These are phyloP conservation scores for Musa balbisiana DNA, from an alignment of 202 grass and related monocot species.

Conservation along the genomic window DNA sequence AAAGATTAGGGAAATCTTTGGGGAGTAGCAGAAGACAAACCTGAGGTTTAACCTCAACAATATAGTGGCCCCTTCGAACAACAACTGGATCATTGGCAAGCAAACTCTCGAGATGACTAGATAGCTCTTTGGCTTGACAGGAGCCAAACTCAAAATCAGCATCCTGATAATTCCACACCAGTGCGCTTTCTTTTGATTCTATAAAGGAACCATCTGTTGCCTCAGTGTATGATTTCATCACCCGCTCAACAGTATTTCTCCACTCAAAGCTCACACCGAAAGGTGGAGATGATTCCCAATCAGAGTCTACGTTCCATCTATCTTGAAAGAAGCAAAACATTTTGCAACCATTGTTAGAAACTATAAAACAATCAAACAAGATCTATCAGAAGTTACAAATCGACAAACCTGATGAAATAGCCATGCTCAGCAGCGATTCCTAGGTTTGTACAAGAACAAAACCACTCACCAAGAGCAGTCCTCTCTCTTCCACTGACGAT, in stretches of 20 bases:
- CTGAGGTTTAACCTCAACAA: slow-evolving; percentile 16
- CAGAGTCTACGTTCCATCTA: background rate
- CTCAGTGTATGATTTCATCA: slow-evolving; percentile 12
- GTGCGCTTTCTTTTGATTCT: slow-evolving; percentile 8
- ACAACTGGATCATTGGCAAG: background rate
- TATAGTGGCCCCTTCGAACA: background rate
- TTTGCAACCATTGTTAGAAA: too few relatives aligned
- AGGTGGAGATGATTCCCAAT: background rate
- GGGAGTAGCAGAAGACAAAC: background rate
- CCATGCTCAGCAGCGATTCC: slow-evolving; percentile 12
- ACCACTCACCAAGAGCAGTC: slow-evolving; percentile 8
- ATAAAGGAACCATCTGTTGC: slow-evolving; percentile 10
- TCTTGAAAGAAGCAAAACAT: background rate
- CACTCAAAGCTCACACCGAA: background rate
- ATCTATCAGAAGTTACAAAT: background rate
- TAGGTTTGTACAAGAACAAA: slow-evolving; percentile 7
- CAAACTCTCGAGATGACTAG: background rate
- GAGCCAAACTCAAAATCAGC: slow-evolving; percentile 8
- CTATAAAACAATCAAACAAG: background rate
- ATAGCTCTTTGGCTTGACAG: slow-evolving; percentile 13
- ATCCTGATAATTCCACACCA: slow-evolving; percentile 14
- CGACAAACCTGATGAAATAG: slow-evolving; percentile 9
- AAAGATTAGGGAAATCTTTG: too few relatives aligned
- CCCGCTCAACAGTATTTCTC: slow-evolving; percentile 1
- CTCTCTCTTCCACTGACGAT: slow-evolving; percentile 12